These are phyloP conservation scores for Peronospora tabacina DNA, from an alignment of 352 stramenopile species.

Conservation along the genomic window DNA sequence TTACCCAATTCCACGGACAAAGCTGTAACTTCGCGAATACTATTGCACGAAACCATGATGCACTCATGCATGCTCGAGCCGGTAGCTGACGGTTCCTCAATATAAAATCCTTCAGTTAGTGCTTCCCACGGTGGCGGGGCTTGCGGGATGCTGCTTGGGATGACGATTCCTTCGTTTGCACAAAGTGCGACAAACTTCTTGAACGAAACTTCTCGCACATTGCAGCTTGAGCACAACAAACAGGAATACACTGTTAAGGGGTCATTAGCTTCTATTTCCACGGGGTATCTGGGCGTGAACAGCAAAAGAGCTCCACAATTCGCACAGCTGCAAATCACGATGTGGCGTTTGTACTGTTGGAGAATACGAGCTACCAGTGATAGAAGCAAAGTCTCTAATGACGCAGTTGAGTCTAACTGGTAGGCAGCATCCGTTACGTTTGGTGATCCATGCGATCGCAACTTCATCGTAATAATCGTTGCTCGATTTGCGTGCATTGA, in stretches of 20 bases:
- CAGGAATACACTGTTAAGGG: conserved; percentile 48
- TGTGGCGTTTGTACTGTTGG: conserved; percentile 29
- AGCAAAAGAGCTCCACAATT: conserved; percentile 55
- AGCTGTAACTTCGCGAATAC: conserved; percentile 42
- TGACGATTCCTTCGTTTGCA: conserved; percentile 34
- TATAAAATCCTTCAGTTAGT: conserved; percentile 45
- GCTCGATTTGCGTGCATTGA: conserved; percentile 44
- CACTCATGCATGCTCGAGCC: conserved; percentile 34
- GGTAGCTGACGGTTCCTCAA: conserved; percentile 39
- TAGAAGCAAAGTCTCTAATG: conserved; percentile 36
- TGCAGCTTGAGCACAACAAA: conserved; percentile 59
- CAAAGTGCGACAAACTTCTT: conserved; percentile 52
- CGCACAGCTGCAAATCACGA: conserved; percentile 45
- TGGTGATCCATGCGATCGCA: conserved; percentile 24
- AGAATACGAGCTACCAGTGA: conserved; percentile 42
- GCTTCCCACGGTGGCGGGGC: conserved; percentile 28
- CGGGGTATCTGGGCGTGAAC: conserved; percentile 38
- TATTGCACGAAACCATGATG: conserved; percentile 44
- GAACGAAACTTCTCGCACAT: conserved; percentile 55
- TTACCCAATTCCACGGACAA: conserved; percentile 7
- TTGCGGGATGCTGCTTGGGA: conserved; percentile 32
- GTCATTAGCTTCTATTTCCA: conserved; percentile 17
- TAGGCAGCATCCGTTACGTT: conserved; percentile 41
- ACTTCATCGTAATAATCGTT: conserved; percentile 51
- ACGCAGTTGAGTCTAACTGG: conserved; percentile 37